A percentile compares a stretch with the other conserved stretches of the same genome.
phyloP scores from a whole-genome alignment of 768 basidiomycete species.

The Tubosaeta brunneosetosa region DNA sequence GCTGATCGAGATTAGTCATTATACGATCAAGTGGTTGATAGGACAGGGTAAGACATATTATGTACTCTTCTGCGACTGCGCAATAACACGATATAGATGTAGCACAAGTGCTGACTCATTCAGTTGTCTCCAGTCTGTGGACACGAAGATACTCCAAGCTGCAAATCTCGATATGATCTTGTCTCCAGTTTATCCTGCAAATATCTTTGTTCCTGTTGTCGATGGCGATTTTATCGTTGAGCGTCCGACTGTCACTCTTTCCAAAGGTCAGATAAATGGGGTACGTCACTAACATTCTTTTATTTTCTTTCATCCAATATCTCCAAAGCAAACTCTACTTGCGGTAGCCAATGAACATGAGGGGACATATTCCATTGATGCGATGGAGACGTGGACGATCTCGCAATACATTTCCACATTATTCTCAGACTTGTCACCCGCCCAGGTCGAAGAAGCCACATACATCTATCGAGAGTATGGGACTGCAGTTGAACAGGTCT shows the following conservation, averaged over 20 bases:
- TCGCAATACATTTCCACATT: conserved; percentile 30
- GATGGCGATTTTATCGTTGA: conserved; percentile 19
- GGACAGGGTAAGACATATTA: conserved; percentile 10
- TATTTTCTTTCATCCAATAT: not conserved
- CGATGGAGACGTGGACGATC: conserved; percentile 17
- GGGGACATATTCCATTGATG: conserved; percentile 27
- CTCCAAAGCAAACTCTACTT: conserved; percentile 20
- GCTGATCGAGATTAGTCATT: conserved; percentile 10
- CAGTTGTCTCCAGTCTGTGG: conserved; percentile 36
- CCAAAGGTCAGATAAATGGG: conserved; percentile 31
- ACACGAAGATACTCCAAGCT: conserved; percentile 28
- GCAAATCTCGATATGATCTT: conserved; percentile 31
- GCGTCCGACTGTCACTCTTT: no score
- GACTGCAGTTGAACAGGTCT: conserved; percentile 31
- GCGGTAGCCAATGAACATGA: conserved; percentile 30
- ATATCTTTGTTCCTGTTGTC: conserved; percentile 41
- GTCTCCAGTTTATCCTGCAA: conserved; percentile 37
- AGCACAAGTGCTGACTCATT: conserved; percentile 31
- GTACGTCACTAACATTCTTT: conserved; percentile 24
- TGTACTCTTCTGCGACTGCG: conserved; percentile 5
- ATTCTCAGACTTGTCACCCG: conserved; percentile 35
- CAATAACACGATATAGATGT: conserved; percentile 26
- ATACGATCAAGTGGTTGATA: conserved; percentile 10
- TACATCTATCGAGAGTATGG: conserved; percentile 30
- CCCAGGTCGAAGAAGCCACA: conserved; percentile 22